Evolutionary conservation across 2,329 filamentous ascomycete species (phyloP), one percentile per base, ranked within the genome.

Genomic region (Cercospora beticola): DNA sequence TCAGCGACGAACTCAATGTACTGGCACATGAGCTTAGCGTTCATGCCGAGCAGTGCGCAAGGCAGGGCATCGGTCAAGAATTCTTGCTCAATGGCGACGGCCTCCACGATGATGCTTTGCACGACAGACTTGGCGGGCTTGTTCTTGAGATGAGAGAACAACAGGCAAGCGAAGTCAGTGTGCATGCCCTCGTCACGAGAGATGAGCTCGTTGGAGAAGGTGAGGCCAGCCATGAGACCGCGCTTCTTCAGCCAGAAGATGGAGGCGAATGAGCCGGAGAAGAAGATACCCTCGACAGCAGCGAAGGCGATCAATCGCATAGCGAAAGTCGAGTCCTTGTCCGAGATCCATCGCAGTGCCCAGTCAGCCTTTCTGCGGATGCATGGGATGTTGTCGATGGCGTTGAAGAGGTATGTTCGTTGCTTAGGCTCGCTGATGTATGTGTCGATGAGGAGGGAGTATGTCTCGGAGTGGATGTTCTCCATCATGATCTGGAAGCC

Each of bases 401-500:
- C 95, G 78, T 99, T 97, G 85, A 99, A 98, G 67, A 99, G 90
- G 81, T 98, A 94, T 71, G 88, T 91, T 76, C 93, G 90, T 86
- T 99, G 94, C 80, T 92, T 91, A 71, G 92, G 92, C 86, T 99
- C 95, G 87, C 96, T 97, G 85, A 99, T 97, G 83, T 99, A 99
- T 71, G 94, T 97, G 82, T 99, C 95, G 81, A 99, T 99, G 80
- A 99, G 90, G 40, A 99, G 90, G 21, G 94, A 98, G 88, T 99
- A 99, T 65, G 95, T 99, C 86, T 99, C 95, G 16, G 95, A 97
- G 88, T 99, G 95, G 78, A 99, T 97, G 85, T 99, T 99, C 87
- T 99, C 95, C 92, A 99, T 98, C 95, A 99, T 99, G 86, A 98
- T 98, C 86, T 99, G 95, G 88, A 99, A 99, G 73, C 95, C 95